Conservation (phyloP, 169 alveolate genomes). For the Cryptosporidium meleagridis region DNA sequence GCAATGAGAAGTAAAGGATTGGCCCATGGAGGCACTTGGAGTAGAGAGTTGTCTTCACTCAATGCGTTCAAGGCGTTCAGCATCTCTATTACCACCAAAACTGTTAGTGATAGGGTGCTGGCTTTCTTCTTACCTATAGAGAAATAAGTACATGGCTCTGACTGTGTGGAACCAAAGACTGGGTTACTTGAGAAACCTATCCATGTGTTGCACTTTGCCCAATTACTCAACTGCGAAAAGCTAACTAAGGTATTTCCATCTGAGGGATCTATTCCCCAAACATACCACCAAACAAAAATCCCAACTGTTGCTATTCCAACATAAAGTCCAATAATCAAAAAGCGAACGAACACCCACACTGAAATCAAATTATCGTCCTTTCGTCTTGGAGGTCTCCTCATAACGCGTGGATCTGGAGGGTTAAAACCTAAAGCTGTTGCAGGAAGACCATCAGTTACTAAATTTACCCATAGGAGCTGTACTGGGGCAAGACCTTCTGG, state of each 20-base stretch:
- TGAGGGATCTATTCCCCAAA: conserved; percentile 87
- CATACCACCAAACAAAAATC: conserved; percentile 95
- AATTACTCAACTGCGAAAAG: conserved; percentile 89
- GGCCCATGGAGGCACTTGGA: conserved; percentile 96
- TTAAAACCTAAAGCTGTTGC: conserved; percentile 99
- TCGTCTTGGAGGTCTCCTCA: conserved; percentile 97
- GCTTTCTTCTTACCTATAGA: conserved; percentile 97
- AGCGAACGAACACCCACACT: conserved; percentile 94
- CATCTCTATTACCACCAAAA: conserved; percentile 97
- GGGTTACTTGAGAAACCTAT: conserved; percentile 83
- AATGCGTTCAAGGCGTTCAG: conserved; percentile 98
- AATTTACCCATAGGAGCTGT: conserved; percentile 99
- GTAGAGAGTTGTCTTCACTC: conserved; percentile 95
- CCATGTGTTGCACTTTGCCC: conserved; percentile 93
- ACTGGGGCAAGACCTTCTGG: conserved; percentile 98
- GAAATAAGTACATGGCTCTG: conserved; percentile 95
- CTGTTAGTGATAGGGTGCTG: conserved; percentile 95
- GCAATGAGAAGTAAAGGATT: conserved; percentile 95
- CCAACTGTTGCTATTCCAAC: conserved; percentile 99
- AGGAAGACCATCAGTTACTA: conserved; percentile 99
- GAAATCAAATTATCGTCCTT: conserved; percentile 94
- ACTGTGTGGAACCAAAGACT: conserved; percentile 85
- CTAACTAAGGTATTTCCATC: conserved; percentile 95
- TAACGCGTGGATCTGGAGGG: conserved; percentile 98
- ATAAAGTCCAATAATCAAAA: conserved; percentile 94